Evolutionary conservation across 2,329 filamentous ascomycete species (phyloP).

Genomic region (Fusarium domesticum): DNA sequence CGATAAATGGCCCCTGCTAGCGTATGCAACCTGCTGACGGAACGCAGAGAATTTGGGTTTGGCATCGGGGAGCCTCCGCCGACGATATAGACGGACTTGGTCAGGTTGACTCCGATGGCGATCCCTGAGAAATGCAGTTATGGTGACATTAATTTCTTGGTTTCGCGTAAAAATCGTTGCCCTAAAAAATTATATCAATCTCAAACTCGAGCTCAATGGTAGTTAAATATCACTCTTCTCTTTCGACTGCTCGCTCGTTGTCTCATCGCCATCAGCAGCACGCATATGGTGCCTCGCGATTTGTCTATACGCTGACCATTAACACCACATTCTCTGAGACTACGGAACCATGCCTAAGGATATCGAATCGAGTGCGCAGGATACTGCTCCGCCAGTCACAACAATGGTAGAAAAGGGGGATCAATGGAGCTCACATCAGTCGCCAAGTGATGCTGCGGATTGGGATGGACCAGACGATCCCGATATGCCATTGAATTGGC

Average conservation of each 20-base stretch:
- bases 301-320: not conserved
- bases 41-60: not conserved
- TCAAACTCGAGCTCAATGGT: no score
- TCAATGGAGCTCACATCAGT: not conserved
- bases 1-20: no score
- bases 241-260: no score
- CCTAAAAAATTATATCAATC: no score
- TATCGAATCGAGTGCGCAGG: not conserved
- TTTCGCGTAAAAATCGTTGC: no score
- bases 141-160: no score
- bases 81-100: not conserved
- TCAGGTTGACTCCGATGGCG: not conserved
- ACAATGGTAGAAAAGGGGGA: not conserved
- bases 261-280: no score
- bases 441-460: not conserved
- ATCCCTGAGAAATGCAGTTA: no score
- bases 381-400: not conserved
- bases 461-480: conserved; percentile 7
- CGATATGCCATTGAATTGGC: conserved; percentile 2
- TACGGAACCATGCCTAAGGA: not conserved
- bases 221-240: no score
- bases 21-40: conserved; percentile 1
- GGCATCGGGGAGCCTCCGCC: no score
- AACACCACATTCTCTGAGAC: no score
- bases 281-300: no score